phyloP scores from a whole-genome alignment of 1,284 basidiomycete genomes.

The Leccinum cinnamomeum region DNA sequence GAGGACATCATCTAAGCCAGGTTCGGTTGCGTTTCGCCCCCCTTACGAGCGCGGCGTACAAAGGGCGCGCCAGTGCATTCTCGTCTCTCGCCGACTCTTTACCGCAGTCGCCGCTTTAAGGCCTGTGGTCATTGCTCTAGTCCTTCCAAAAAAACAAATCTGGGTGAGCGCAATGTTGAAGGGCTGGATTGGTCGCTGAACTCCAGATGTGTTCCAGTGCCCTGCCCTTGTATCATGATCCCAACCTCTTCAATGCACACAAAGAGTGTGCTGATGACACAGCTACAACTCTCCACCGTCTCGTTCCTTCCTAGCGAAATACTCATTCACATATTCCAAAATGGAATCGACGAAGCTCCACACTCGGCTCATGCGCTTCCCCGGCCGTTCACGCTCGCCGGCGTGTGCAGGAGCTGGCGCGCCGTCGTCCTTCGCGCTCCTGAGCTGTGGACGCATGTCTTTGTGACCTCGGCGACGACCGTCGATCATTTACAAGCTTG shows the following conservation, averaged over 20 bases:
- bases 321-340: slow-evolving; percentile 18
- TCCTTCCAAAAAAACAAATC: not conserved
- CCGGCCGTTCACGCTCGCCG: slow-evolving; percentile 1
- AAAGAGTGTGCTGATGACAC: not conserved
- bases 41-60: not conserved
- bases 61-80: not conserved
- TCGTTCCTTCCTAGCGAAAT: slow-evolving; percentile 21
- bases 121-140: not conserved
- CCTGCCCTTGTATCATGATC: not conserved
- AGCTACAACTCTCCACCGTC: slow-evolving; percentile 17
- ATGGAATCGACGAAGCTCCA: slow-evolving; percentile 7
- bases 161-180: not conserved
- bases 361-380: slow-evolving; percentile 6
- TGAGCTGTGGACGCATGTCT: slow-evolving; percentile 20
- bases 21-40: not conserved
- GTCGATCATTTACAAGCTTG: slow-evolving; percentile 4
- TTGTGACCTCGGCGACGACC: slow-evolving; percentile 19
- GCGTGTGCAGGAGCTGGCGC: slow-evolving; percentile 23
- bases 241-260: not conserved
- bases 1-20: not conserved
- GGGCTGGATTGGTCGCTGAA: not conserved
- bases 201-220: not conserved
- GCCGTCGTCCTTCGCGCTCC: slow-evolving; percentile 7
- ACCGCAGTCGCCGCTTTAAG: not conserved
- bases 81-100: not conserved